Evolutionary conservation across 768 basidiomycete genomes (phyloP), one percentile per base, ranked within the genome.

Genomic region (Rubroboletus pulcherrimus): DNA sequence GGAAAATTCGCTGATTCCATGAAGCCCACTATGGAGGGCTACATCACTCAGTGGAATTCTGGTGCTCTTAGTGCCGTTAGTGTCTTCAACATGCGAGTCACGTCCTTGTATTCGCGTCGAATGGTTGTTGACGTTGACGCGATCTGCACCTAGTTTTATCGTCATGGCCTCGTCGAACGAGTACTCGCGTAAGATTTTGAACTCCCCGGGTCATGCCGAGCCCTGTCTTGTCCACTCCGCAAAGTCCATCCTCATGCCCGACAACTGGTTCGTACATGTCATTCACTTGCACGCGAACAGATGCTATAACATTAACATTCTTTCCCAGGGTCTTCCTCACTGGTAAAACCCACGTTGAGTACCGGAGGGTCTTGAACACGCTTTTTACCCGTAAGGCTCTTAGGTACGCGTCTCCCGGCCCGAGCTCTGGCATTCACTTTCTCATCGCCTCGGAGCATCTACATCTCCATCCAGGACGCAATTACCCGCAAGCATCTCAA

Each of bases 131-230:
- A 65, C 40, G 14, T 43, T 65, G 50, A 65, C 40, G 52, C 60
- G 44, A 38, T 47, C 14, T 24, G n/a, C 26, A 35, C n/a, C 34
- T 68, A 99, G 97, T 64, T 98, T 98, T 73, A 98, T 99, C 67
- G 97, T 99, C 66, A 95, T 98, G 84, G 93, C 94, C 24, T 91
- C 96, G 8, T 87, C 91, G 4, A 98, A 93, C 65, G 88, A 96
- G 62, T 93, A 84, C 72, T 78, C 95, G 11, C 89, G 96, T 66
- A 98, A 96, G 74, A 95, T 98, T 63, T 78, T 99, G 68, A 98
- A 98, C 77, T 93, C 93, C 5, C 96, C 97, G 0, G 81, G 74
- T 9, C 86, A 91, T 63, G 90, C 97, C 29, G 95, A 98, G 71
- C 97, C 97, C 0, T 96, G 93, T 68, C 84, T 99, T 17, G 93